Percentiles rank a stretch among this genome's conserved stretches.
Evolutionary conservation across 306 rosid species (phyloP).

Genomic region (Abrus pulchellus): DNA sequence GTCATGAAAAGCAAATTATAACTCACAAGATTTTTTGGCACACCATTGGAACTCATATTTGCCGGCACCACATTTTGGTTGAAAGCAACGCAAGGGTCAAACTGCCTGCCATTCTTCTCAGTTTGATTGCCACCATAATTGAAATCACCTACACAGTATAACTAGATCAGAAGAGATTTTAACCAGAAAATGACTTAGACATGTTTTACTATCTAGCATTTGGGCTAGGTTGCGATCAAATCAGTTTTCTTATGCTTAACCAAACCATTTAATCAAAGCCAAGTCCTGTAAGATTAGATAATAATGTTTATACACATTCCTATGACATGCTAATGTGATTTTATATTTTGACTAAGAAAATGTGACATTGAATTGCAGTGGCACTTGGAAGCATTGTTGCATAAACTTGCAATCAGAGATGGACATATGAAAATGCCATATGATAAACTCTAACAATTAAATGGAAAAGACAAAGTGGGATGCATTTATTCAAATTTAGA

Average conservation of each 20-base stretch:
- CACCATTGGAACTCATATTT: slow-evolving; percentile 54
- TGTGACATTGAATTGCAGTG: not conserved
- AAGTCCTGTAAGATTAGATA: slow-evolving; percentile 16
- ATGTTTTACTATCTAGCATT: not conserved
- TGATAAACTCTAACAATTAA: slow-evolving; percentile 23
- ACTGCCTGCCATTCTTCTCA: slow-evolving; percentile 58
- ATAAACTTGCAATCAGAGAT: slow-evolving; percentile 21
- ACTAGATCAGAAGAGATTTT: slow-evolving; percentile 30
- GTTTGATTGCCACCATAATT: slow-evolving; percentile 54
- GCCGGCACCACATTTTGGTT: slow-evolving; percentile 55
- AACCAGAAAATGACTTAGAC: slow-evolving; percentile 40
- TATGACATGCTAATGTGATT: slow-evolving; percentile 27
- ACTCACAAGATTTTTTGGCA: slow-evolving; percentile 67
- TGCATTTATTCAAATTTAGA: slow-evolving; percentile 23
- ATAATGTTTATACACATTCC: slow-evolving; percentile 9
- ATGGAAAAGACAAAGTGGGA: slow-evolving; percentile 29
- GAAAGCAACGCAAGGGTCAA: slow-evolving; percentile 50
- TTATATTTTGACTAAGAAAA: slow-evolving; percentile 19
- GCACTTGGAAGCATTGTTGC: slow-evolving; percentile 38
- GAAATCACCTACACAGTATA: slow-evolving; percentile 63
- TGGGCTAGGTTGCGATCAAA: slow-evolving; percentile 38
- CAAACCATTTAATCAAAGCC: slow-evolving; percentile 5
- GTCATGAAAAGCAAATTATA: slow-evolving; percentile 21
- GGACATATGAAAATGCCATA: slow-evolving; percentile 19
- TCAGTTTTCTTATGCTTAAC: slow-evolving; percentile 4